A percentile compares a stretch with the other conserved stretches of the same genome.
phyloP scores from a whole-genome alignment of 1,284 basidiomycete species.

The Apiotrichum akiyoshidainum region DNA sequence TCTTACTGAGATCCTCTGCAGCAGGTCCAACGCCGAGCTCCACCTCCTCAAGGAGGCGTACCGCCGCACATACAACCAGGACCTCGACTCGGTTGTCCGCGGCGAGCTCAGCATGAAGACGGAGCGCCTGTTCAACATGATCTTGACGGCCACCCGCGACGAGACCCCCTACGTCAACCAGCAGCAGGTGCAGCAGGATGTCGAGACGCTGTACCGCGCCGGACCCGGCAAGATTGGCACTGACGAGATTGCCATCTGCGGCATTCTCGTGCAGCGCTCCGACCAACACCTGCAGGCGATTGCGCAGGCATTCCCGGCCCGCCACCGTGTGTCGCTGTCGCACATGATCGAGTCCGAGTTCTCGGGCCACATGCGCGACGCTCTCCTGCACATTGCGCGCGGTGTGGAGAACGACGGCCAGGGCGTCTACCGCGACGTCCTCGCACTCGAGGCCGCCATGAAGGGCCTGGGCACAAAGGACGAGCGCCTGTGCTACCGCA shows the following conservation, averaged over 20 bases:
- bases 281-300: constrained; percentile 47
- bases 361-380: constrained; percentile 51
- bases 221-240: constrained; percentile 50
- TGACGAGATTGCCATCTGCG: constrained; percentile 51
- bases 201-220: constrained; percentile 46
- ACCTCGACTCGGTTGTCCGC: constrained; percentile 39
- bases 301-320: constrained; percentile 42
- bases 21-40: constrained; percentile 51
- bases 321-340: constrained; percentile 37
- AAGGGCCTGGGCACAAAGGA: constrained; percentile 51
- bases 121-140: constrained; percentile 50
- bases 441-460: constrained; percentile 47
- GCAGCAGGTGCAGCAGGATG: constrained; percentile 47
- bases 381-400: constrained; percentile 42
- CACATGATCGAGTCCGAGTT: constrained; percentile 49
- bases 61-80: constrained; percentile 43
- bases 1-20: constrained; percentile 48
- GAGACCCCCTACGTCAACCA: constrained; percentile 47
- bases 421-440: constrained; percentile 46
- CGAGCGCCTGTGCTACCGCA: constrained; percentile 48
- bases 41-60: constrained; percentile 50
- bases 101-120: constrained; percentile 53
- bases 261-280: constrained; percentile 48
- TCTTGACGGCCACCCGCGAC: constrained; percentile 45
- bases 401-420: constrained; percentile 45